Base-by-base conservation (phyloP, 2,329 filamentous ascomycete species). In the Plectosphaerella plurivora region DNA sequence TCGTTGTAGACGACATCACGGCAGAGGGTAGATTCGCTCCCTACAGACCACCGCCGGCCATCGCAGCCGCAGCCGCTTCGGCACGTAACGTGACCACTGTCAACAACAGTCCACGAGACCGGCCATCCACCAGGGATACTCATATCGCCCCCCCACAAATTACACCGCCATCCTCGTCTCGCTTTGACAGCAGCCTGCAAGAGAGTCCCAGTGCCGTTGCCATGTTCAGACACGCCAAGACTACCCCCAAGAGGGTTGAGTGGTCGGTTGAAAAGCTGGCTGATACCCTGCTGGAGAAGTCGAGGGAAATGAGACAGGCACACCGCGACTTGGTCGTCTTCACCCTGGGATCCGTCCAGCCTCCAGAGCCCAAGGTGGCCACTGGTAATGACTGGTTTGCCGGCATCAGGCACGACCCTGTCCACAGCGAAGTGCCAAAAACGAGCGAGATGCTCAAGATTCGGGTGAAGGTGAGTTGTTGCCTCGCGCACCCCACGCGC, bases 361-460 rank as follows among this genome's bases (percentile, higher is more conserved):
- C 68, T 1, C 28, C 4, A 33, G 7, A 5, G 66, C 73, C 50
- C 69, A 67, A 24, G 71, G 68, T 28, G 65, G 74, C 52, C 22
- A 70, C 71, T 49, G 72, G 74, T 45, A 62, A 66, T 9, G 77
- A 81, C 52, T 71, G 74, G 54, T 81, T 83, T 58, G 73, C 73
- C 3, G 65, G 67, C 44, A 63, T 82, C 55, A 69, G 65, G 15
- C 63, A 63, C 18, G 61, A 66, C 3, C 64, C 72, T 1, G 63
- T 65, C 0, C 62, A 68, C 15, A 52, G 51, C 4, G 50, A 49
- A 0, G 55, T 48, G 3, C 67, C 71, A n/a, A 59, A 65, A 16
- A 66, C 65, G 47, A 65, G 62, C 5, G 68, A 69, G 18, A 72
- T 70, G 3, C 74, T 82, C 65, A 73, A 69, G 57, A 69, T 81